Evolutionary conservation across 2,329 filamentous ascomycete genomes (phyloP), one percentile per base, ranked within the genome.

Genomic region (Monilinia fructigena): DNA sequence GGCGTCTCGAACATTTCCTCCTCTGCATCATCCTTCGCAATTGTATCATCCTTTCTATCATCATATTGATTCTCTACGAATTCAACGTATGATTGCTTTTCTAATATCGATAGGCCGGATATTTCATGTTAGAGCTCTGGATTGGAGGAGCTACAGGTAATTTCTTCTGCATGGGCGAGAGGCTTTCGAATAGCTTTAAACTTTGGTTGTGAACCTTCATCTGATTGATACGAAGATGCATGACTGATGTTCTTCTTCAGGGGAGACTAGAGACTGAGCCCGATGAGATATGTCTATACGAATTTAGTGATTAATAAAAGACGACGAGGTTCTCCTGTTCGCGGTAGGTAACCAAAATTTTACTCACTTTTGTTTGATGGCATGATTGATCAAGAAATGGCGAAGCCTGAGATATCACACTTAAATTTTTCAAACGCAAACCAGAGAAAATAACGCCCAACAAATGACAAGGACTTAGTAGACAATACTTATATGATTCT

Each of bases 101-200:
- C 60, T 14, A 7, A 54, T 54, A 31, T 63, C 28, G 16, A 63
- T 40, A 40, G 60, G 60, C 14, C 60, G 20, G 60, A 63, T 10
- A 63, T 63, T 4, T 31, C 40, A 14, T 28, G 18, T 54, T 63
- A 2, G 60, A 1, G 18, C 12, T 54, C n/a, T 35, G 60, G 18
- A 54, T 11, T 11, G 60, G 14, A 14, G 48, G 14, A 3, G 48
- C 42, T 11, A 12, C 5, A 7, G 60, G 28, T 54, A 31, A 2
- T 31, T 42, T 42, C 65, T 66, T 31, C 68, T 58, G 16, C 55
- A 53, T 70, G 69, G 16, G 66, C 66, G 18, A 70, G 55, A 16
- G 69, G 53, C 61, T 69, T 55, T 69, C 69, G 63, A 70, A 67
- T 28, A 70, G 45, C 53, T 68, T 70, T 16, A 70, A 70, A 40